Conservation (phyloP, 2,329 filamentous ascomycete species). For the Zasmidium citrigriseum region DNA sequence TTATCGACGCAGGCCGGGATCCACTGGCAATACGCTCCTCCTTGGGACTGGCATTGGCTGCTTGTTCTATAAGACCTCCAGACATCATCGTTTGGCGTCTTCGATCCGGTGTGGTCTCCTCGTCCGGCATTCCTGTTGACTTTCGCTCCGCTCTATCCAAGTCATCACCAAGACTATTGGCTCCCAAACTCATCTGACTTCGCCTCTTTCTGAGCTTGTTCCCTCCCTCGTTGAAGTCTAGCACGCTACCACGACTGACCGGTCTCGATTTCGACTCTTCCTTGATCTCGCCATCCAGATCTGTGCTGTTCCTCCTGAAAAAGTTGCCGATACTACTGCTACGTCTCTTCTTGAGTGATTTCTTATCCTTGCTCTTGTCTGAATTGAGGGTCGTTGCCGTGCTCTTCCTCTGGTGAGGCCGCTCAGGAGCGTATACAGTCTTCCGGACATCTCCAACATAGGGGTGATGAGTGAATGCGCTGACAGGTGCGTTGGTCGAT, state of each 20-base stretch:
- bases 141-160: slow-evolving; percentile 18
- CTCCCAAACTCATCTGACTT: slow-evolving; percentile 35
- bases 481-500: slow-evolving; percentile 82
- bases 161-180: slow-evolving; percentile 22
- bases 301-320: slow-evolving; percentile 32
- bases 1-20: slow-evolving; percentile 16
- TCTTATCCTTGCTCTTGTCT: slow-evolving; percentile 6
- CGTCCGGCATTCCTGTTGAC: slow-evolving; percentile 16
- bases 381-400: slow-evolving; percentile 13
- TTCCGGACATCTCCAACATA: slow-evolving; percentile 74
- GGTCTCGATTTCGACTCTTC: slow-evolving; percentile 20
- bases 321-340: slow-evolving; percentile 34
- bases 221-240: slow-evolving; percentile 32
- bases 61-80: slow-evolving; percentile 26
- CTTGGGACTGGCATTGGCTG: slow-evolving; percentile 36
- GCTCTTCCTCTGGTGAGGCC: slow-evolving; percentile 20
- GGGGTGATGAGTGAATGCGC: slow-evolving; percentile 86
- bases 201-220: slow-evolving; percentile 36
- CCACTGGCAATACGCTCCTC: slow-evolving; percentile 31
- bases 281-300: slow-evolving; percentile 40
- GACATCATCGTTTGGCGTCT: slow-evolving; percentile 9
- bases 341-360: slow-evolving; percentile 26
- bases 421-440: slow-evolving; percentile 67
- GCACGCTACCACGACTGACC: slow-evolving; percentile 32
- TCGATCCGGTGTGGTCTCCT: slow-evolving; percentile 17